A percentile compares a stretch with the other conserved stretches of the same genome.
These are phyloP conservation scores for Vicia villosa DNA, from an alignment of 306 rosid species.

Conservation along the genomic window DNA sequence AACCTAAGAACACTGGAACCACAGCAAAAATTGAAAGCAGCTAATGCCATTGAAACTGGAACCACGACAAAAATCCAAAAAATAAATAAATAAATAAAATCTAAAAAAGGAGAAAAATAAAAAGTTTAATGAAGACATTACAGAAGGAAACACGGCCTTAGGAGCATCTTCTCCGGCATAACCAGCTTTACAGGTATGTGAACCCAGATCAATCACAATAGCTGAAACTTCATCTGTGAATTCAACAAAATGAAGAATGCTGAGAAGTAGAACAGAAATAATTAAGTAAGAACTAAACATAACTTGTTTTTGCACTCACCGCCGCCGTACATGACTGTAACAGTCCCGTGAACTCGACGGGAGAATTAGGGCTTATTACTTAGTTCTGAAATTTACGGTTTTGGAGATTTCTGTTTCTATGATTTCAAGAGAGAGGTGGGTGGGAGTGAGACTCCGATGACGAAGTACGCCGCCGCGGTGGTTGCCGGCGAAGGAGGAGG, in stretches of 20 bases:
- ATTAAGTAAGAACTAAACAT: neutral
- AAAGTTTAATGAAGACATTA: constrained; percentile 32
- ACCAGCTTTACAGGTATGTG: constrained; percentile 98
- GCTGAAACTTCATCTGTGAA: constrained; percentile 91
- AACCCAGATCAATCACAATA: constrained; percentile 85
- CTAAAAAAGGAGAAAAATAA: neutral
- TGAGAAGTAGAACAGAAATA: neutral
- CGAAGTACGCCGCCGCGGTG: neutral
- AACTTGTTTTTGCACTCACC: constrained; percentile 57
- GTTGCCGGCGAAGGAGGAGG: constrained; percentile 17
- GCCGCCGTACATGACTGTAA: constrained; percentile 82
- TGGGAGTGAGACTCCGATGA: constrained; percentile 1
- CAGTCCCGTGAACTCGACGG: neutral
- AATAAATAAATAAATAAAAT: neutral
- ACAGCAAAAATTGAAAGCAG: neutral
- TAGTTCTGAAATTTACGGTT: constrained; percentile 16
- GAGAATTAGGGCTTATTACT: constrained; percentile 42
- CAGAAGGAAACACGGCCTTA: constrained; percentile 96
- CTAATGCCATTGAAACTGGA: neutral
- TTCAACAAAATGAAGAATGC: neutral
- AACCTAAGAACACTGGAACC: neutral
- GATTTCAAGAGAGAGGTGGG: constrained; percentile 18
- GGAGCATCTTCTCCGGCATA: constrained; percentile 99
- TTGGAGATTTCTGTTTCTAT: neutral
- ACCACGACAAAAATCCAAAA: constrained; percentile 4